Evolutionary conservation across 176 grass and related monocot species (phyloP).

Genomic region (Triticum timopheevii): DNA sequence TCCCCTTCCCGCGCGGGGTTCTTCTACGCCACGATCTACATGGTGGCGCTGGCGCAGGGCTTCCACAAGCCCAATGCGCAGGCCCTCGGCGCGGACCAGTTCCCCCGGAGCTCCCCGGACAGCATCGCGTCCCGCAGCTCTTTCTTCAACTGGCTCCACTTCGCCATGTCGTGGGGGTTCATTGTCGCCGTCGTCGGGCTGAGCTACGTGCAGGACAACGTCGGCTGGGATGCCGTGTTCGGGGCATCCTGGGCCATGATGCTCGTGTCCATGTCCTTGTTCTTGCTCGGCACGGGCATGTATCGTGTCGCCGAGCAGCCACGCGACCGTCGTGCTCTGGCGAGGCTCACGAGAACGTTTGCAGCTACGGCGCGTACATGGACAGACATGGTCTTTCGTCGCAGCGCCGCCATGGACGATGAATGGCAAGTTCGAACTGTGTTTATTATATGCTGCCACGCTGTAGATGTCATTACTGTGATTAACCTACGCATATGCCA

Average conservation of each 20-base stretch:
- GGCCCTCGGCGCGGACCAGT: constrained; percentile 73
- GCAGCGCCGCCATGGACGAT: not conserved
- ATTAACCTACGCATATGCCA: not conserved
- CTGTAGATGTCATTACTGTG: not conserved
- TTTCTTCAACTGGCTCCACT: constrained; percentile 81
- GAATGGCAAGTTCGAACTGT: not conserved
- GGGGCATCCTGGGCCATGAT: constrained; percentile 40
- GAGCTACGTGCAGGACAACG: constrained; percentile 63
- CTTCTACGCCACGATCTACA: constrained; percentile 61
- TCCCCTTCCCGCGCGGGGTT: not conserved
- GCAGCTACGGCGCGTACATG: not conserved
- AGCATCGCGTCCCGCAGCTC: constrained; percentile 40
- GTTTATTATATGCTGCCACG: not conserved
- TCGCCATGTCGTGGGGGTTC: constrained; percentile 31
- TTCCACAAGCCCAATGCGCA: constrained; percentile 60
- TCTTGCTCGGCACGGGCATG: constrained; percentile 37
- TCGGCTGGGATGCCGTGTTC: constrained; percentile 49
- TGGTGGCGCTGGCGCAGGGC: constrained; percentile 58
- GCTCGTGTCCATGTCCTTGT: not conserved
- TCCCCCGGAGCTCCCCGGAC: not conserved
- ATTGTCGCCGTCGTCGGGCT: constrained; percentile 3
- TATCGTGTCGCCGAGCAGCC: not conserved
- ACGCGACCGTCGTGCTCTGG: not conserved
- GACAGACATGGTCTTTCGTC: not conserved
- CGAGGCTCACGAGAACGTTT: not conserved